These are phyloP conservation scores for Trichoderma simmonsii DNA, from an alignment of 2,329 filamentous ascomycete genomes.

Conservation along the genomic window DNA sequence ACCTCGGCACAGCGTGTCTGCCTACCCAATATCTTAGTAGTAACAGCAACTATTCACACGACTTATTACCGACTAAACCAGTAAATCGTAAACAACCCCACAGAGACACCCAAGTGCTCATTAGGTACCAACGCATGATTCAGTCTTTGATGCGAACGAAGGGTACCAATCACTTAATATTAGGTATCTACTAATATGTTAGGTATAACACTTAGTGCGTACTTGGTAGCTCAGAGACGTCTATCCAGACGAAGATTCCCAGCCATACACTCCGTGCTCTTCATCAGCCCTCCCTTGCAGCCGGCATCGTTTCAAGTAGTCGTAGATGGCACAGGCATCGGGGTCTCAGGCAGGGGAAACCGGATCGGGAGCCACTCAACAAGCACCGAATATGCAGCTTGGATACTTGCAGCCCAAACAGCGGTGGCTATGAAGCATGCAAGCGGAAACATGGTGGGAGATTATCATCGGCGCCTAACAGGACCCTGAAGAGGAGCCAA, in stretches of 20 bases:
- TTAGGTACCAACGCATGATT: background rate
- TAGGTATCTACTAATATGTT: background rate
- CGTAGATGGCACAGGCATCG: background rate
- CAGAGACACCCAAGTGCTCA: background rate
- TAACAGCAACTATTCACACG: background rate
- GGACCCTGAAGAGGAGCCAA: background rate
- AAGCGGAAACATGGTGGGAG: background rate
- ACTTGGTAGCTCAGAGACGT: background rate
- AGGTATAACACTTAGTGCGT: too few species aligned
- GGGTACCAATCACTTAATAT: background rate
- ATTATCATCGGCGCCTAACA: background rate
- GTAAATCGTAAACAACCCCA: background rate
- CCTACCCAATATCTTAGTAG: background rate
- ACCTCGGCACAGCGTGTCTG: background rate
- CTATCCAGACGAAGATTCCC: background rate
- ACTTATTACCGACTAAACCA: background rate
- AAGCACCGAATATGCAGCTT: background rate
- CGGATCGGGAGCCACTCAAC: background rate
- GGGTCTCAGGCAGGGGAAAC: background rate
- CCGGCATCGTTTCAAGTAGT: background rate
- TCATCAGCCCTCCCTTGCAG: background rate
- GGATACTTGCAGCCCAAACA: conserved; percentile 10
- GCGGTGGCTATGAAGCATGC: background rate
- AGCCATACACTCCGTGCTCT: background rate
- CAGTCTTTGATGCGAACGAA: background rate